Base-by-base conservation (phyloP, 768 basidiomycete species). In the Mycena olivaceomarginata region DNA sequence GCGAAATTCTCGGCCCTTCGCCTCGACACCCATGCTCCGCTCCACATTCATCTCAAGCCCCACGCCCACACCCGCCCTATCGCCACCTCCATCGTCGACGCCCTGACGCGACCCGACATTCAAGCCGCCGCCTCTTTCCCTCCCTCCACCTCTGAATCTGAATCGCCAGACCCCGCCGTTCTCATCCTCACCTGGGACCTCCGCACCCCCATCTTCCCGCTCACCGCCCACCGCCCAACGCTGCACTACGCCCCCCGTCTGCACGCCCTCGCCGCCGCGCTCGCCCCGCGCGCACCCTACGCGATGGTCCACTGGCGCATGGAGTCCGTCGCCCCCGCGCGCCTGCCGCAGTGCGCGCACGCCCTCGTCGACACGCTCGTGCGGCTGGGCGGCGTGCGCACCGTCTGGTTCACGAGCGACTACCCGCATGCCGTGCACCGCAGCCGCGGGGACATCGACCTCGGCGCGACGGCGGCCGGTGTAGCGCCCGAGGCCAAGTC, bases 321-420 rank as follows among this genome's bases (percentile, higher is more conserved):
- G 87, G 91, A 93, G 77, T 89, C 86, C 18, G 84, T 92, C 68
- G 81, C 88, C 0, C 80, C 86, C 0, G 82, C 84, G 22, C 80
- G 85, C 48, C 84, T 93, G 9, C 82, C 85, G 0, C 86, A 87
- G 51, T 93, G 93, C 79, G 91, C 91, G 0, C 83, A 87, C 62
- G 87, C 88, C 0, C 86, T 94, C 59, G 85, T 93, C 51, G 85
- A 87, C 59, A 84, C 85, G 8, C 84, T 93, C 39, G 77, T 80
- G 2, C 73, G 81, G n/a, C 84, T 88, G 37, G 62, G 72, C 11
- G 86, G 85, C 16, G 81, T 92, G 41, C 79, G 80, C 12, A 87
- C 85, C 13, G 86, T 92, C 2, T 93, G 91, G 90, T 85, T 93
- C 66, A 91, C 91, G 3, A 92, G 90, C 31, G 92, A 93, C 80